phyloP scores from a whole-genome alignment of 2,329 filamentous ascomycete genomes.

The Colletotrichum australisinense region DNA sequence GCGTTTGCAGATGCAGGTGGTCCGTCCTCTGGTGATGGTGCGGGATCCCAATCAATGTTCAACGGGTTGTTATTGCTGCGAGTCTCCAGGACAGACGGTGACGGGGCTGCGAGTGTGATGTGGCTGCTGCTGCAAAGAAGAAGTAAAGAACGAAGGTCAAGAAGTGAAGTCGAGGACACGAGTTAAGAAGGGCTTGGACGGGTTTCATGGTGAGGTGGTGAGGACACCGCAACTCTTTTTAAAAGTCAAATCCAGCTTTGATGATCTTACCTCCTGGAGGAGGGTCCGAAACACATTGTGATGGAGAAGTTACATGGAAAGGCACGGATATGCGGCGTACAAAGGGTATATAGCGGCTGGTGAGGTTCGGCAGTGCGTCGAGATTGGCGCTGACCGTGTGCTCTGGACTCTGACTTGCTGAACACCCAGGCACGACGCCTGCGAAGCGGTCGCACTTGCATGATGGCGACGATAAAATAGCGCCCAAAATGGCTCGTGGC shows the following conservation, averaged over 20 bases:
- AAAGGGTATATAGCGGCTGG: slow-evolving; percentile 69
- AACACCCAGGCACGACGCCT: slow-evolving; percentile 42
- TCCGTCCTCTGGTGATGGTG: slow-evolving; percentile 70
- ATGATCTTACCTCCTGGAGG: slow-evolving; percentile 56
- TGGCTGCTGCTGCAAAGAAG: slow-evolving; percentile 39
- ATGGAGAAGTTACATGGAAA: slow-evolving; percentile 58
- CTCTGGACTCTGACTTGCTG: slow-evolving; percentile 57
- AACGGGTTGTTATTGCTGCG: slow-evolving; percentile 49
- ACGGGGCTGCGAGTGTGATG: slow-evolving; percentile 44
- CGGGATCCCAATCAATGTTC: slow-evolving; percentile 64
- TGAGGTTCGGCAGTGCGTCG: slow-evolving; percentile 59
- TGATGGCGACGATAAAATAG: slow-evolving; percentile 51
- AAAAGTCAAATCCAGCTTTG: slow-evolving; percentile 40
- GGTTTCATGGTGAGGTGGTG: slow-evolving; percentile 57
- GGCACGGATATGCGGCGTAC: slow-evolving; percentile 54
- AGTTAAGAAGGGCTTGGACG: slow-evolving; percentile 44
- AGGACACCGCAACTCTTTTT: slow-evolving; percentile 43
- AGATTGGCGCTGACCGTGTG: slow-evolving; percentile 54
- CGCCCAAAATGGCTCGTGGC: slow-evolving; percentile 47
- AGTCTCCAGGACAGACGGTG: slow-evolving; percentile 39
- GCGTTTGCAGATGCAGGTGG: slow-evolving; percentile 69
- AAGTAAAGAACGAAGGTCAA: slow-evolving; percentile 35
- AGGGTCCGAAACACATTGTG: slow-evolving; percentile 63
- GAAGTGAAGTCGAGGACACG: slow-evolving; percentile 39
- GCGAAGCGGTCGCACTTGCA: slow-evolving; percentile 49